phyloP scores from a whole-genome alignment of 1,139 yeast species.

The Dujonia santamariae region DNA sequence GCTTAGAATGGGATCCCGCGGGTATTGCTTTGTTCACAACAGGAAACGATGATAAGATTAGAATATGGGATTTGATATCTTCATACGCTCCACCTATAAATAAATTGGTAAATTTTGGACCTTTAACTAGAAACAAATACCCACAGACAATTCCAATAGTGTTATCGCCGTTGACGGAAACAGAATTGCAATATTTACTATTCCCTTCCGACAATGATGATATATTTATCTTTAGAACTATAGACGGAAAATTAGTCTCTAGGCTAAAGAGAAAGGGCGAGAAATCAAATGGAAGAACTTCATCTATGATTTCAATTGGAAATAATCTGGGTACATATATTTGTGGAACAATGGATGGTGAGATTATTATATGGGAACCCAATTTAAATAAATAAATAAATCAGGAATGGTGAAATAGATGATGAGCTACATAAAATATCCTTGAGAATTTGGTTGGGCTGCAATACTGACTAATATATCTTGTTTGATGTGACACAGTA shows the following conservation, averaged over 20 bases:
- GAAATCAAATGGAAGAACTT: conserved; percentile 35
- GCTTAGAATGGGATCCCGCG: conserved; percentile 62
- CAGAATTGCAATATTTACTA: conserved; percentile 55
- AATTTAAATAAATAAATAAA: too few relatives aligned
- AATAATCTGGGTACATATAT: conserved; percentile 40
- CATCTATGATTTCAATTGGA: conserved; percentile 51
- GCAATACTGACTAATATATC: too few relatives aligned
- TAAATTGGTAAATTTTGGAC: conserved; percentile 73
- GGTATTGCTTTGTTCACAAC: conserved; percentile 61
- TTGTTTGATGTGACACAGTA: too few relatives aligned
- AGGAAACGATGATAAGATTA: conserved; percentile 74
- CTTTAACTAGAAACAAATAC: conserved; percentile 65
- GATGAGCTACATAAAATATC: too few relatives aligned
- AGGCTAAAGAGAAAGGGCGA: conserved; percentile 42
- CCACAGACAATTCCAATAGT: conserved; percentile 47
- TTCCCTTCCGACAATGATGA: conserved; percentile 83
- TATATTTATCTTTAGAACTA: conserved; percentile 57
- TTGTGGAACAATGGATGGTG: conserved; percentile 61
- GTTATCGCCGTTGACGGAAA: conserved; percentile 43
- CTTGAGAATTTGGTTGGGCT: too few relatives aligned
- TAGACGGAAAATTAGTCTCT: conserved; percentile 61
- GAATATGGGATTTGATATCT: conserved; percentile 67
- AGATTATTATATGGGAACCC: conserved; percentile 52
- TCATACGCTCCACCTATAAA: conserved; percentile 50
- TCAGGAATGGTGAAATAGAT: too few relatives aligned